phyloP scores from a whole-genome alignment of 2,329 filamentous ascomycete species.

The Aspergillus sp. region DNA sequence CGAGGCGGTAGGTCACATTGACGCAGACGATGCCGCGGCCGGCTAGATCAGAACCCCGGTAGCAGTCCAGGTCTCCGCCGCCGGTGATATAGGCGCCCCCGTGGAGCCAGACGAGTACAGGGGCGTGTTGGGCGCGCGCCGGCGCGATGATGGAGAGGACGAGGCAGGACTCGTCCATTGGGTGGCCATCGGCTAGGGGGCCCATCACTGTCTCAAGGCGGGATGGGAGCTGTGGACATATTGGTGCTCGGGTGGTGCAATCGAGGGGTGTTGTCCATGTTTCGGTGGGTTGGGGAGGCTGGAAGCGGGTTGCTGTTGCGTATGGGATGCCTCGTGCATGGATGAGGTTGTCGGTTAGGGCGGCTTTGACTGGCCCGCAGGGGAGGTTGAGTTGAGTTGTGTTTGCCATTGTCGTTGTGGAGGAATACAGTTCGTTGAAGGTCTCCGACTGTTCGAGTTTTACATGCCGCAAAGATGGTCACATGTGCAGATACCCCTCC shows the following conservation, averaged over 20 bases:
- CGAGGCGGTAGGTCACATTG: constrained; percentile 12
- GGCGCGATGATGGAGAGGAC: not conserved
- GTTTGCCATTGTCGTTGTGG: not conserved
- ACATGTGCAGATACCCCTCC: no score
- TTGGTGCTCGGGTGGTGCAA: not conserved
- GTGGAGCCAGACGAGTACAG: constrained; percentile 14
- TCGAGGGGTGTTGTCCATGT: not conserved
- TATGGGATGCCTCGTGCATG: constrained; percentile 12
- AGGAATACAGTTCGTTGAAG: no score
- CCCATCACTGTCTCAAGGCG: not conserved
- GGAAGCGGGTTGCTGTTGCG: constrained; percentile 10
- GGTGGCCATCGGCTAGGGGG: not conserved
- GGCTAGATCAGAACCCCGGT: constrained; percentile 8
- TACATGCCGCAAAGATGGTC: no score
- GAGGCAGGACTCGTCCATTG: not conserved
- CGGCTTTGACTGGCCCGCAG: not conserved
- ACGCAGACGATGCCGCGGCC: constrained; percentile 9
- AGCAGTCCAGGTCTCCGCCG: constrained; percentile 12
- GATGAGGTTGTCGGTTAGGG: not conserved
- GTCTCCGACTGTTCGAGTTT: no score
- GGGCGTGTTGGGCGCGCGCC: constrained; percentile 1
- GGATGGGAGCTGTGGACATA: not conserved
- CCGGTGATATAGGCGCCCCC: constrained; percentile 15
- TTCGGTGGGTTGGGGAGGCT: not conserved
- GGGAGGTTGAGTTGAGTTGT: not conserved